Conservation (phyloP, 2,329 filamentous ascomycete species). For the Berkeleyomyces basicola region DNA sequence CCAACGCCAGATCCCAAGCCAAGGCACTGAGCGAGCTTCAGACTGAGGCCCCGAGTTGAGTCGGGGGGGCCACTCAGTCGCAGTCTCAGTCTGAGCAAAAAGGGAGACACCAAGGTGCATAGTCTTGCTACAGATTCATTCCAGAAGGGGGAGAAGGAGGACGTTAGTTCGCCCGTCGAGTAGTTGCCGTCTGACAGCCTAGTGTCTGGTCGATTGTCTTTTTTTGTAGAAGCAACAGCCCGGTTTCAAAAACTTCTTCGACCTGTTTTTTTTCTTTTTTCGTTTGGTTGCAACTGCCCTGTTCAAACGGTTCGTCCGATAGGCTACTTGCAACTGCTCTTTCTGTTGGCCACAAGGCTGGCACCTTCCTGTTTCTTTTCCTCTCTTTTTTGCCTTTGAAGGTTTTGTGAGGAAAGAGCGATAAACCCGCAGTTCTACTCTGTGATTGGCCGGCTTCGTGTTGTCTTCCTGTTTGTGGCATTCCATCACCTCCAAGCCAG, state of each 20-base stretch:
- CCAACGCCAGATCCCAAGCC: not conserved
- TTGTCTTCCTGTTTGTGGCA: not conserved
- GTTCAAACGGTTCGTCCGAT: not conserved
- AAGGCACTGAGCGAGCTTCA: not conserved
- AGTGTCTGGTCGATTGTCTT: not conserved
- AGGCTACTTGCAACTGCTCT: not conserved
- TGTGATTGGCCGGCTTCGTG: not conserved
- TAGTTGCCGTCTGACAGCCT: not conserved
- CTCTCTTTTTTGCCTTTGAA: not conserved
- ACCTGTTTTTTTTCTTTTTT: not conserved
- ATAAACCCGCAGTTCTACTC: not conserved
- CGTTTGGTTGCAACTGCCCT: not conserved
- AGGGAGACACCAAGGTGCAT: not conserved
- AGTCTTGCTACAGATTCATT: not conserved
- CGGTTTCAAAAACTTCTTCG: not conserved
- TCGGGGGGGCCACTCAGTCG: too few species aligned
- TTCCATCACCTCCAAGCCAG: not conserved
- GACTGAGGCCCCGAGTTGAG: not conserved
- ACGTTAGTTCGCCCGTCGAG: not conserved
- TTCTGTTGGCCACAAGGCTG: not conserved
- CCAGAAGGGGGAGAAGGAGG: not conserved
- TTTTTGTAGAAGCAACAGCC: not conserved
- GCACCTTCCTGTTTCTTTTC: too few species aligned
- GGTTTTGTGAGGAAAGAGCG: not conserved
- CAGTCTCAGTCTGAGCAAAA: not conserved